Conservation (phyloP, 768 basidiomycete species). For the Arthromyces matolae region DNA sequence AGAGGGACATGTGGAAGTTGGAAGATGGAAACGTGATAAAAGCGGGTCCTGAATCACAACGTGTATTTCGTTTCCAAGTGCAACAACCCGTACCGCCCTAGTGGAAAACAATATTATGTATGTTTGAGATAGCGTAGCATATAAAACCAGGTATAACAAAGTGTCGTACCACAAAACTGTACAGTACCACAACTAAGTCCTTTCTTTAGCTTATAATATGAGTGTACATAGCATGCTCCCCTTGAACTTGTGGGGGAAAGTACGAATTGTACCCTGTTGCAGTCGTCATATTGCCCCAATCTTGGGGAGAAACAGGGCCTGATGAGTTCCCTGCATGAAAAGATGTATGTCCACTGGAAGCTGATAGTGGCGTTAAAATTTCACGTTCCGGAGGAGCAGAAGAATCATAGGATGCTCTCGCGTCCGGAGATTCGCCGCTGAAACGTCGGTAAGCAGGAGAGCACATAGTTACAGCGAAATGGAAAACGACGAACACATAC, state of each 20-base stretch:
- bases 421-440: conserved; percentile 51
- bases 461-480: neutral
- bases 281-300: conserved; percentile 57
- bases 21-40: conserved; percentile 36
- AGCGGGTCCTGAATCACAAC: conserved; percentile 40
- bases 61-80: conserved; percentile 49
- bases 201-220: conserved; percentile 50
- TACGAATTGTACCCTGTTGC: conserved; percentile 60
- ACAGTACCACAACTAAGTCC: conserved; percentile 8
- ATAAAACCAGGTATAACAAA: conserved; percentile 11
- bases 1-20: conserved; percentile 65
- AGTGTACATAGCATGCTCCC: conserved; percentile 53
- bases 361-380: conserved; percentile 50
- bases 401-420: conserved; percentile 51
- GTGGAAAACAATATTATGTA: too few species aligned
- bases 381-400: conserved; percentile 64
- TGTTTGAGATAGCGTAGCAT: too few species aligned
- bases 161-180: conserved; percentile 1
- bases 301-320: conserved; percentile 49
- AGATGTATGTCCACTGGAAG: conserved; percentile 44
- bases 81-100: conserved; percentile 11
- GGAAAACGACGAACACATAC: conserved; percentile 42
- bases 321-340: conserved; percentile 41
- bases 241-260: conserved; percentile 57
- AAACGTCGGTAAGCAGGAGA: conserved; percentile 10